Percentiles rank a stretch among this genome's conserved stretches.
Evolutionary conservation across 768 basidiomycete genomes (phyloP).

Genomic region (Candolleomyces efflorescens): DNA sequence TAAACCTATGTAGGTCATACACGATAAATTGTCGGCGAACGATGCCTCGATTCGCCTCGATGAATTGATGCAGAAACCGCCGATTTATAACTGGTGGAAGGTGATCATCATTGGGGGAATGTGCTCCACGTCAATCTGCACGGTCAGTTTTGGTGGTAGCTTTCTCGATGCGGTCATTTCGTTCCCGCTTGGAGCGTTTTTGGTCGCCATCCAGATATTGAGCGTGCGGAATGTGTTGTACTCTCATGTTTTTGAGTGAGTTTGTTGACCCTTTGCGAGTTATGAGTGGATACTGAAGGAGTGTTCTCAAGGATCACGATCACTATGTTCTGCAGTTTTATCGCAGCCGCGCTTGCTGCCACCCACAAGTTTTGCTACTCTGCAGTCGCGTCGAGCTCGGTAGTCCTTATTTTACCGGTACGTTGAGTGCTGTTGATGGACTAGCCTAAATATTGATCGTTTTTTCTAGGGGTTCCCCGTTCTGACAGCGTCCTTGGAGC

Average conservation of each 20-base stretch:
- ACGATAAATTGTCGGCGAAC: slow-evolving; percentile 72
- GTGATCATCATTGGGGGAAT: slow-evolving; percentile 69
- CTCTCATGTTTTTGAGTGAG: slow-evolving; percentile 73
- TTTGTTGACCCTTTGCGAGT: slow-evolving; percentile 5
- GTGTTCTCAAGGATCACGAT: slow-evolving; percentile 57
- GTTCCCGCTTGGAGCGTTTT: slow-evolving; percentile 71
- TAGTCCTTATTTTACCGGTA: slow-evolving; percentile 61
- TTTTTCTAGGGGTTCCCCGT: slow-evolving; percentile 54
- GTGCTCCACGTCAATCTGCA: slow-evolving; percentile 73
- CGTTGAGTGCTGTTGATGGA: slow-evolving; percentile 23
- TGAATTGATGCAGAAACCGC: slow-evolving; percentile 61
- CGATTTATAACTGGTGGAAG: slow-evolving; percentile 58
- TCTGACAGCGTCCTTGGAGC: slow-evolving; percentile 68
- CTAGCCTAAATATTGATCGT: too few relatives aligned
- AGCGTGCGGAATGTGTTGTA: slow-evolving; percentile 76
- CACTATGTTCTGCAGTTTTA: slow-evolving; percentile 67
- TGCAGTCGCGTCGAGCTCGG: slow-evolving; percentile 69
- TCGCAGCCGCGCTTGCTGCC: background rate
- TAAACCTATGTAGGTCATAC: slow-evolving; percentile 60
- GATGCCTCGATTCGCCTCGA: slow-evolving; percentile 71
- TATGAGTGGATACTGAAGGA: background rate
- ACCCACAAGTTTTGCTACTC: slow-evolving; percentile 64
- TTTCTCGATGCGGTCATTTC: slow-evolving; percentile 73
- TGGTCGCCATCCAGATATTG: slow-evolving; percentile 69
- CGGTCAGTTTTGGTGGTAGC: slow-evolving; percentile 66